Evolutionary conservation across 345 rosid species (phyloP).

Genomic region (Moricandia moricandioides): DNA sequence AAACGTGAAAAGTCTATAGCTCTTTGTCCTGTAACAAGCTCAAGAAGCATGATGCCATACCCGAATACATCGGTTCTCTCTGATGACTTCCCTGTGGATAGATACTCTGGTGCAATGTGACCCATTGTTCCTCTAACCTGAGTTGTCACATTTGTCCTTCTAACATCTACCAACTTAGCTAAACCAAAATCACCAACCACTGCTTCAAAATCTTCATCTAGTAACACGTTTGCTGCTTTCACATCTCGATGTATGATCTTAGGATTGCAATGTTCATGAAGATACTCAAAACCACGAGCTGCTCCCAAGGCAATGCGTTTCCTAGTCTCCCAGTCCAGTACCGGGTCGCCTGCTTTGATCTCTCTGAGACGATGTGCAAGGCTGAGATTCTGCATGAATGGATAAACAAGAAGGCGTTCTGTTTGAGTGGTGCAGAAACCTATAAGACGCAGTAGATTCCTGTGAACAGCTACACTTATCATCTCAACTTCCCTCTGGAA

Average conservation of each 20-base stretch:
- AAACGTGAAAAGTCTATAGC: background rate
- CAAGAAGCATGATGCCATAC: background rate
- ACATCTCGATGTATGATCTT: slow-evolving; percentile 79
- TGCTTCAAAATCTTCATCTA: slow-evolving; percentile 94
- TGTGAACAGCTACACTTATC: background rate
- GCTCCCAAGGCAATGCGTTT: background rate
- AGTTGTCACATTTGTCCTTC: slow-evolving; percentile 83
- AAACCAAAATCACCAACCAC: slow-evolving; percentile 98
- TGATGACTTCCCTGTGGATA: slow-evolving; percentile 95
- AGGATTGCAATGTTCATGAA: background rate
- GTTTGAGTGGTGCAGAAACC: background rate
- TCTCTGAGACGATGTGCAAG: background rate
- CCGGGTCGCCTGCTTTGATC: background rate
- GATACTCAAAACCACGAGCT: background rate
- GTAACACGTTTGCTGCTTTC: slow-evolving; percentile 91
- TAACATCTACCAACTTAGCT: slow-evolving; percentile 92
- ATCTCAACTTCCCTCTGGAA: background rate
- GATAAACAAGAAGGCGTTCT: background rate
- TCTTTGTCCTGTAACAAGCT: background rate
- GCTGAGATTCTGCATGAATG: background rate
- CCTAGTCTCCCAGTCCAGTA: background rate
- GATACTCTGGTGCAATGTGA: slow-evolving; percentile 95
- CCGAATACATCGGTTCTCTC: slow-evolving; percentile 89
- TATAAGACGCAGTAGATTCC: background rate
- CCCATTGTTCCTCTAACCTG: slow-evolving; percentile 99